These are phyloP conservation scores for Syzygium jambos DNA, from an alignment of 345 rosid genomes.

Conservation along the genomic window DNA sequence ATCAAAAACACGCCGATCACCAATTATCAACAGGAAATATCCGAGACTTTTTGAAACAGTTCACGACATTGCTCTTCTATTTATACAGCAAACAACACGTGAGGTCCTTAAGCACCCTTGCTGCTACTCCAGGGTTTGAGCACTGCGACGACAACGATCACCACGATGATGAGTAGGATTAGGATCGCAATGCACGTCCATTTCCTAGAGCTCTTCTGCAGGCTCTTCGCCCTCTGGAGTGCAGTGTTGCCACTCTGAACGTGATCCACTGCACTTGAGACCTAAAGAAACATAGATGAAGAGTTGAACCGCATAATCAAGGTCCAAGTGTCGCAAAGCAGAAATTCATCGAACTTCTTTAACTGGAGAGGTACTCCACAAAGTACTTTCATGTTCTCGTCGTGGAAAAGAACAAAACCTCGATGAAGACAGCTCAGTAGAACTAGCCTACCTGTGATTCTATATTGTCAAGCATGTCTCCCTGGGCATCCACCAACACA, in stretches of 20 bases:
- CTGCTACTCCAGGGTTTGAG: slow-evolving; percentile 76
- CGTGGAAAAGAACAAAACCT: not conserved
- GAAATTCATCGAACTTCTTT: not conserved
- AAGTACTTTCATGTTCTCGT: not conserved
- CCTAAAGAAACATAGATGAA: slow-evolving; percentile 25
- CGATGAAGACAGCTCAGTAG: not conserved
- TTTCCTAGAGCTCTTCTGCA: slow-evolving; percentile 75
- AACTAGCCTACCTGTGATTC: slow-evolving; percentile 61
- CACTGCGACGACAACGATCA: slow-evolving; percentile 53
- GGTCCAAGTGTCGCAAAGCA: not conserved
- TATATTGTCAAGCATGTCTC: slow-evolving; percentile 88
- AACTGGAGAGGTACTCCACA: not conserved
- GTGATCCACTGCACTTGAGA: slow-evolving; percentile 85
- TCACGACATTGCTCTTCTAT: not conserved
- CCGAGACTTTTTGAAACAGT: not conserved
- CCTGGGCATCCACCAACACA: slow-evolving; percentile 87
- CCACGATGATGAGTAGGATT: slow-evolving; percentile 70
- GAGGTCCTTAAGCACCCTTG: slow-evolving; percentile 44
- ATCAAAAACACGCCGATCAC: not conserved
- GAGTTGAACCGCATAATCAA: not conserved
- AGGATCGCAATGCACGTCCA: slow-evolving; percentile 90
- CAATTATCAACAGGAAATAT: not conserved
- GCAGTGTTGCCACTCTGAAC: slow-evolving; percentile 75
- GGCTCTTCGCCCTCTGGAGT: slow-evolving; percentile 61
- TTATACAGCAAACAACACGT: not conserved